Base-by-base conservation (phyloP, 225 moss, liverwort and hornwort genomes). In the Ulota crispa region DNA sequence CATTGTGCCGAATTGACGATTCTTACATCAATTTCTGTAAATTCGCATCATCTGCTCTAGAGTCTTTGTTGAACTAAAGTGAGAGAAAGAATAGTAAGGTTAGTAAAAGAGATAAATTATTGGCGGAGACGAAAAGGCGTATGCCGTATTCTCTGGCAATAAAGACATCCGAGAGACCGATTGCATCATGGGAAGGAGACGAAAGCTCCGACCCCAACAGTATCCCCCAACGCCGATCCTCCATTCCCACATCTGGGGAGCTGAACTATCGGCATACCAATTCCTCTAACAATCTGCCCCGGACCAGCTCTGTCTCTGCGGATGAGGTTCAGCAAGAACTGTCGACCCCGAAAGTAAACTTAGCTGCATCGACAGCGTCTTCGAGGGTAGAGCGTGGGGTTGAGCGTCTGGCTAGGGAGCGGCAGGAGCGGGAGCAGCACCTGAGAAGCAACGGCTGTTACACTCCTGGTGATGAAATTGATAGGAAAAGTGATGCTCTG, bases 341-440 rank as follows among this genome's bases (percentile, higher is more conserved):
- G 37, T 80, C 87, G 72, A 69, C 83, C 24, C 81, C 87, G 18
- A 92, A 93, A 82, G 86, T 85, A 78, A 89, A 82, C 78, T 89
- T 86, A 70, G 80, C 87, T 64, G 81, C 91, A 57, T 84, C 89
- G 73, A 73, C 86, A 78, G 73, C 89, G 26, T 78, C 94, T 63
- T 87, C 94, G 68, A 92, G 98, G 50, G 95, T 98, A 43, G 95
- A 95, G 86, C 89, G 93, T 23, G 86, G 98, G 45, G 93, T 98
- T 16, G 95, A 93, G 86, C 89, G 93, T 53, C 84, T 97, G 70
- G 93, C 93, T 65, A 88, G 94, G 75, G 86, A 80, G 83, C 85
- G 91, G 70, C 88, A 88, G 83, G 87, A 93, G 85, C 85, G 91
- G 70, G 93, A 91, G 78, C 83, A 72, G 78, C 73, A 83, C 26